A percentile compares a stretch with the other conserved stretches of the same genome.
These are phyloP conservation scores for Apiospora arundinis DNA, from an alignment of 2,329 filamentous ascomycete species.

Conservation along the genomic window DNA sequence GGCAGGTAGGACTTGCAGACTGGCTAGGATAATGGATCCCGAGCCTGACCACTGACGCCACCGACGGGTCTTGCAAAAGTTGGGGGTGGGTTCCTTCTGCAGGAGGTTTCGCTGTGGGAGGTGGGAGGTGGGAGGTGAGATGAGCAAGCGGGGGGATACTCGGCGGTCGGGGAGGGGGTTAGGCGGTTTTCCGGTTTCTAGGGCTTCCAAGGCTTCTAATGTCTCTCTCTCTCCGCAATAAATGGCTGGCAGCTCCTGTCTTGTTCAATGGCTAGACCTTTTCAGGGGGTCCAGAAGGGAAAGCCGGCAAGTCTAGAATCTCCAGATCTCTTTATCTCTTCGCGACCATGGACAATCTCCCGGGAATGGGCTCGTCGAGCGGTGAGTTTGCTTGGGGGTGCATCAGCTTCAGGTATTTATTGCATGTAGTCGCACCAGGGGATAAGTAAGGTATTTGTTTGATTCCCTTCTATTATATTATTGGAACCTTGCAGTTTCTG, in stretches of 20 bases:
- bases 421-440: not conserved
- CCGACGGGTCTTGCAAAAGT: slow-evolving; percentile 17
- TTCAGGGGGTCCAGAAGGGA: not conserved
- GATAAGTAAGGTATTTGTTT: not conserved
- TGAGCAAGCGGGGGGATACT: not conserved
- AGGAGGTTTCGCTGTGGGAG: slow-evolving; percentile 8
- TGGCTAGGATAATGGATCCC: not conserved
- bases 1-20: not conserved
- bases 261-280: not conserved
- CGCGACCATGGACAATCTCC: not conserved
- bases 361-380: not conserved
- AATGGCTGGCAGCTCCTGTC: not conserved
- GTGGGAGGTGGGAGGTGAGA: not conserved
- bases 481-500: slow-evolving; percentile 6
- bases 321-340: slow-evolving; percentile 4
- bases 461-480: too few species aligned
- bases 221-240: not conserved
- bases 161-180: not conserved
- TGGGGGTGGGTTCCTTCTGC: slow-evolving; percentile 12
- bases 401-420: not conserved
- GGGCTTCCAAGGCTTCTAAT: too few species aligned
- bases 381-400: not conserved
- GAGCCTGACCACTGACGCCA: slow-evolving; percentile 11
- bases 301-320: slow-evolving; percentile 16
- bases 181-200: not conserved